Conservation (phyloP, 352 stramenopile species). For the Globisporangium splendens region DNA sequence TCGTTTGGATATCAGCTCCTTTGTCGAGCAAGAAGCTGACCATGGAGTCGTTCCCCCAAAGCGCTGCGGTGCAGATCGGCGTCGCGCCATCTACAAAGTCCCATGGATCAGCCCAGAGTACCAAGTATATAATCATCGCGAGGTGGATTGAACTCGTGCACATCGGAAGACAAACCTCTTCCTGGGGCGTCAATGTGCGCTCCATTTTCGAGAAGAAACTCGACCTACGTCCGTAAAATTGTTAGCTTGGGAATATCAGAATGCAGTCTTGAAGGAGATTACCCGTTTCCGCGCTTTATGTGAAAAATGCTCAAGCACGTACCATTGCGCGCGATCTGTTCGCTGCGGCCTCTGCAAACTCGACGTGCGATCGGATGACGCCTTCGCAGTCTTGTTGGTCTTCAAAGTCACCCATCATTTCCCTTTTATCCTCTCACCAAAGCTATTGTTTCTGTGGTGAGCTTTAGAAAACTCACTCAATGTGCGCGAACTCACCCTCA, state of each 20-base stretch:
- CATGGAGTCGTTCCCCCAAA: conserved; percentile 68
- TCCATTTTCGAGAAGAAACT: conserved; percentile 56
- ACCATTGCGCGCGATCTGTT: conserved; percentile 64
- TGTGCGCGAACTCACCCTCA: background rate
- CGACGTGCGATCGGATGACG: conserved; percentile 56
- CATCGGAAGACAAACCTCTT: conserved; percentile 26
- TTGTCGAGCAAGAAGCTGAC: conserved; percentile 55
- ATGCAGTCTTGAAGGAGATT: background rate
- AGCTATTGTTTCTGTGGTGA: background rate
- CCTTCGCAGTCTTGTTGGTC: conserved; percentile 36
- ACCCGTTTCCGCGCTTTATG: background rate
- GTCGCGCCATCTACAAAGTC: conserved; percentile 49
- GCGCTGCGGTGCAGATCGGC: conserved; percentile 47
- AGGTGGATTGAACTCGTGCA: background rate
- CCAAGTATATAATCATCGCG: too few relatives aligned
- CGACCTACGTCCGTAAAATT: conserved; percentile 25
- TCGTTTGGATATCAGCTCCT: conserved; percentile 41
- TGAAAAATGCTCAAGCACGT: background rate
- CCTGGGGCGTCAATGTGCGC: conserved; percentile 44
- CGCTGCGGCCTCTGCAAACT: conserved; percentile 57
- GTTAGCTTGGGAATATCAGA: background rate
- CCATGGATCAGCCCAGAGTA: background rate
- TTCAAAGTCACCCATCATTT: conserved; percentile 21
- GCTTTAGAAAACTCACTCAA: background rate
- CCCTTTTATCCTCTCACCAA: background rate